A percentile compares a stretch with the other conserved stretches of the same genome.
These are phyloP conservation scores for Penicillium thymicola DNA, from an alignment of 2,329 filamentous ascomycete species.

Conservation along the genomic window DNA sequence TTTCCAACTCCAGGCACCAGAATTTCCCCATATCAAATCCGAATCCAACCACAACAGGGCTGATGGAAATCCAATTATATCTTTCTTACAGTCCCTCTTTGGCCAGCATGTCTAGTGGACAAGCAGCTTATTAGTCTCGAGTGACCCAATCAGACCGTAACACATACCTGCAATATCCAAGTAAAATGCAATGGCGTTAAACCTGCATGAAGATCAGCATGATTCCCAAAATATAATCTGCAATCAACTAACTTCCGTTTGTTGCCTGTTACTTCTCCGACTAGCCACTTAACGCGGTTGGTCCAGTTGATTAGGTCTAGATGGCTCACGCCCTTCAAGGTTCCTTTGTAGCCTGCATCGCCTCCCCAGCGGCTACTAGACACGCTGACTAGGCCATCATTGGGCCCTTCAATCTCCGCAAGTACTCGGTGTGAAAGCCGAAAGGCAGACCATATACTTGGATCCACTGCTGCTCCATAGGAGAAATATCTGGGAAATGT, in stretches of 20 bases:
- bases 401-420: constrained; percentile 53
- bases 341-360: constrained; percentile 56
- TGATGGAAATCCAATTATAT: constrained; percentile 11
- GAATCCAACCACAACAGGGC: constrained; percentile 2
- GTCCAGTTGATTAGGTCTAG: constrained; percentile 66
- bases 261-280: constrained; percentile 55
- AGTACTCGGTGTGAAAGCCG: constrained; percentile 56
- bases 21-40: constrained; percentile 8
- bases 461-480: constrained; percentile 59
- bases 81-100: constrained; percentile 55
- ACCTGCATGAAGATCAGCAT: constrained; percentile 28
- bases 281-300: constrained; percentile 58
- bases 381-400: constrained; percentile 62
- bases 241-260: constrained; percentile 44
- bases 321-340: constrained; percentile 61
- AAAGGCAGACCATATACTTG: constrained; percentile 56
- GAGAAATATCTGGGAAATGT: constrained; percentile 52
- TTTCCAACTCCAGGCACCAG: constrained; percentile 20
- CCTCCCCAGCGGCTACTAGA: constrained; percentile 59
- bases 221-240: not conserved
- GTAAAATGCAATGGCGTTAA: constrained; percentile 64
- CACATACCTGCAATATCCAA: constrained; percentile 60
- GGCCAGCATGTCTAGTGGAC: constrained; percentile 59
- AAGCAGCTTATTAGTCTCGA: not conserved
- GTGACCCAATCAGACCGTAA: not conserved